These are phyloP conservation scores for Prunus davidiana DNA, from an alignment of 306 rosid species.

Conservation along the genomic window DNA sequence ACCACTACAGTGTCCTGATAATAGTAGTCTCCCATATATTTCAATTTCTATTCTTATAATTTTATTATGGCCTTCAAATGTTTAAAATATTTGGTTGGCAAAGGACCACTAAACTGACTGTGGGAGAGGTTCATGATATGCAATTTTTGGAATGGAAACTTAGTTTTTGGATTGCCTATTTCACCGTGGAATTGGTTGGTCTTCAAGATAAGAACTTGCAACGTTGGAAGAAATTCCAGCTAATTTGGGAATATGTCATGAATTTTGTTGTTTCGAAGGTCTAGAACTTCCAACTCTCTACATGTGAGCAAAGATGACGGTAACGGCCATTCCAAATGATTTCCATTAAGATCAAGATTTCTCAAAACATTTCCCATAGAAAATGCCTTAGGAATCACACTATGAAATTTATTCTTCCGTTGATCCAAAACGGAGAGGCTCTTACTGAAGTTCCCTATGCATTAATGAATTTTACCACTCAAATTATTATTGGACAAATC, in stretches of 20 bases:
- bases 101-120: neutral
- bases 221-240: no score
- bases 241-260: no score
- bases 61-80: neutral
- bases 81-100: neutral
- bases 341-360: neutral
- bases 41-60: no score
- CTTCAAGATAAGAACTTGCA: no score
- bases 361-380: neutral
- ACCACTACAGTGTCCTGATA: no score
- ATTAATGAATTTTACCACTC: no score
- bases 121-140: neutral
- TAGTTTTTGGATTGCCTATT: neutral
- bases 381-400: neutral
- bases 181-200: no score
- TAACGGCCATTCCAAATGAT: constrained; percentile 13
- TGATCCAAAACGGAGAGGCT: no score
- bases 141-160: neutral
- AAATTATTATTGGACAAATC: no score
- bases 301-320: neutral
- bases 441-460: no score
- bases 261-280: no score
- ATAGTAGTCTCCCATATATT: neutral
- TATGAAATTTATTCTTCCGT: neutral
- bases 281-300: no score